phyloP scores from a whole-genome alignment of 352 stramenopile species.

The Pelagophyceae sp. region DNA sequence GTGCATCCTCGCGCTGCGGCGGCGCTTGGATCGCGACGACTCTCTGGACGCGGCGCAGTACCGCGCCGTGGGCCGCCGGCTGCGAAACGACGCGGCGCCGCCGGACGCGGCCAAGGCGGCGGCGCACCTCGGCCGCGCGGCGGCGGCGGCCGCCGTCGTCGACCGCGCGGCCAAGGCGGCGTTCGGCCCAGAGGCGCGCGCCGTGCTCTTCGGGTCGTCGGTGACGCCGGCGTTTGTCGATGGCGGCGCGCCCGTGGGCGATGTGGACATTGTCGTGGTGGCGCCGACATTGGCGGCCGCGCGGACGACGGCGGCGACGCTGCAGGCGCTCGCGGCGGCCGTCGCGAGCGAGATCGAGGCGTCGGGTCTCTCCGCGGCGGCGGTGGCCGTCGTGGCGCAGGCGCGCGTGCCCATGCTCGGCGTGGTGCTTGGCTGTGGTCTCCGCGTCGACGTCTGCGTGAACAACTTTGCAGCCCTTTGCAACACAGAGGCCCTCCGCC shows the following conservation, averaged over 20 bases:
- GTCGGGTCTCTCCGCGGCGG: neutral
- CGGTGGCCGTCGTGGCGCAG: neutral
- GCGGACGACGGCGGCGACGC: neutral
- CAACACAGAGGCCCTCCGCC: neutral
- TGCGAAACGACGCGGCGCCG: neutral
- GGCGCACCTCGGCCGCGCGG: no score
- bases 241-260: neutral
- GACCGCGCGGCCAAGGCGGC: neutral
- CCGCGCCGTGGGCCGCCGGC: neutral
- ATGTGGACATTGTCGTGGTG: constrained; percentile 2
- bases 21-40: neutral
- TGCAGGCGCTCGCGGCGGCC: neutral
- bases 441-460: neutral
- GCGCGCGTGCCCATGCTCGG: constrained; percentile 13
- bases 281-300: neutral
- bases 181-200: neutral
- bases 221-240: neutral
- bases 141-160: neutral
- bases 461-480: neutral
- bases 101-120: neutral
- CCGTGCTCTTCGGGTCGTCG: neutral
- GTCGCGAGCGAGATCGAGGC: neutral
- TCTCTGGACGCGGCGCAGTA: neutral
- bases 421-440: neutral
- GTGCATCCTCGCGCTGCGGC: neutral